Evolutionary conservation across 2,329 filamentous ascomycete genomes (phyloP), one percentile per base, ranked within the genome.

Genomic region (Paramyrothecium roridum): DNA sequence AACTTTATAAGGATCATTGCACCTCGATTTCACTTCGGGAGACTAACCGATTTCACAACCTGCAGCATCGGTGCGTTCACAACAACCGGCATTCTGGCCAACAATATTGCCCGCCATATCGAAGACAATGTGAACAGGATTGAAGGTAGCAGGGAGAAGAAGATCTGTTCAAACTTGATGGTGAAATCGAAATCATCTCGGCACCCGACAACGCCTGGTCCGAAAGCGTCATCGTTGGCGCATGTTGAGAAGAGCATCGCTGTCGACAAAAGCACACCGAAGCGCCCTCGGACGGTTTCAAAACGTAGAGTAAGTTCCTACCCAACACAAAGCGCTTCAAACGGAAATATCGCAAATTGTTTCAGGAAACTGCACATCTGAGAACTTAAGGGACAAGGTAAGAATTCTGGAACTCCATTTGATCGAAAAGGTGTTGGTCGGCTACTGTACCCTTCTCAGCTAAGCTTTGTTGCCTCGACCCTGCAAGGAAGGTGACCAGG

Each of bases 101-200:
- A 19, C 4, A 13, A 16, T 13, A 13, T 43, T 43, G n/a, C n/a
- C 4, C 37, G 37, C 37, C 37, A 43, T 43, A 19, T 17, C 3
- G 48, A 50, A 8, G 21, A 30, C 26, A 12, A 37, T 16, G 11
- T 53, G 52, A 73, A 75, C 1, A 76, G 53, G 8, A 67, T 55
- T 0, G 70, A 61, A 1, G 77, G 76, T 1, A 74, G 54, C 12
- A 77, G 63, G 3, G 70, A 68, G 40, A 80, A 71, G 48, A 78
- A 67, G 3, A 76, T 61, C 49, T 73, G 68, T 60, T 79, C 75
- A 53, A 80, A 79, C 19, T 64, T 67, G 52, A 79, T 61, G 11
- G 76, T 80, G 48, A 78, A 78, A 59, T 79, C 76, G 56, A 80
- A 80, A 54, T 75, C 69, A 57, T 64, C 69, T 12, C 76, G 72